A percentile compares a stretch with the other conserved stretches of the same genome.
These are phyloP conservation scores for Ophiostoma fasciatum DNA, from an alignment of 2,329 filamentous ascomycete genomes.

Conservation along the genomic window DNA sequence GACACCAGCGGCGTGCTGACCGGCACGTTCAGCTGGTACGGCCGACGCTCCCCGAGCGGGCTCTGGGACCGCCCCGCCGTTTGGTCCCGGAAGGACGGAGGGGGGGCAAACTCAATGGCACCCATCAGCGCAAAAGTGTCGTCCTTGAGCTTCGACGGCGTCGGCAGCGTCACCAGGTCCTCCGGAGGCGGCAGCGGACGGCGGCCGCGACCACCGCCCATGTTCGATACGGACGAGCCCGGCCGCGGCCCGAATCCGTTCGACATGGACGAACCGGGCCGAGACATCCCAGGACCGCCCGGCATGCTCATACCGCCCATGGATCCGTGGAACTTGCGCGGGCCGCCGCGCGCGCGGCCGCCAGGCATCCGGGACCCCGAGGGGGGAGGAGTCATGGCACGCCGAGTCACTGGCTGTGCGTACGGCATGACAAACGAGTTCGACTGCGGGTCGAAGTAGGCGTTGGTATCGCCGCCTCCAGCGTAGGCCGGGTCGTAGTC, in stretches of 20 bases:
- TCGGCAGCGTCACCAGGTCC: constrained; percentile 63
- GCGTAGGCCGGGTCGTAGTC: constrained; percentile 60
- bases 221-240: constrained; percentile 19
- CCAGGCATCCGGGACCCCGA: constrained; percentile 30
- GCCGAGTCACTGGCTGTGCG: constrained; percentile 69
- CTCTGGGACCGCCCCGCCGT: constrained; percentile 54
- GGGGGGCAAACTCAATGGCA: constrained; percentile 78
- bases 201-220: constrained; percentile 20
- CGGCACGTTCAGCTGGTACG: constrained; percentile 61
- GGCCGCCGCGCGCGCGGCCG: constrained; percentile 15
- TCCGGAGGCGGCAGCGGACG: constrained; percentile 54
- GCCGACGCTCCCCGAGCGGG: constrained; percentile 46
- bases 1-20: constrained; percentile 66
- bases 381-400: constrained; percentile 92
- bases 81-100: constrained; percentile 48
- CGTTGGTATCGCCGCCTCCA: constrained; percentile 35
- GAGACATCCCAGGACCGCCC: constrained; percentile 15
- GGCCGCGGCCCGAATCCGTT: constrained; percentile 25
- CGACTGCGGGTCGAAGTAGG: constrained; percentile 50
- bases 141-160: constrained; percentile 70
- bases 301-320: constrained; percentile 32
- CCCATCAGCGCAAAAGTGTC: constrained; percentile 56
- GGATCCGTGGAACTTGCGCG: constrained; percentile 30
- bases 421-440: constrained; percentile 69
- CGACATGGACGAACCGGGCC: constrained; percentile 20